Evolutionary conservation across 2,329 filamentous ascomycete species (phyloP).

Genomic region (Calonectria montana): DNA sequence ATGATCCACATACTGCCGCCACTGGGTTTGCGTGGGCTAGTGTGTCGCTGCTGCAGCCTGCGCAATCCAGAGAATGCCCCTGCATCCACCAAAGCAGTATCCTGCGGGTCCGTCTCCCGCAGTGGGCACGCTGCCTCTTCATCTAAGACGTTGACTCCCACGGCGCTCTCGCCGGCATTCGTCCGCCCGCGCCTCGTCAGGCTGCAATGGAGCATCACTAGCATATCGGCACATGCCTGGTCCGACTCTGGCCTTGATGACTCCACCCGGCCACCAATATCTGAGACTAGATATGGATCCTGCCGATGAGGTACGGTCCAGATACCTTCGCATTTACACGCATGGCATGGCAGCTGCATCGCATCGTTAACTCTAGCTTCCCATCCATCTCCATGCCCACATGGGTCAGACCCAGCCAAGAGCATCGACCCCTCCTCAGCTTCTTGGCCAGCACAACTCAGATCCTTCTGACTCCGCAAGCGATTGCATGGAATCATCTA

Average conservation of each 20-base stretch:
- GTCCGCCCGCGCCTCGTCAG: conserved; percentile 10
- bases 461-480: conserved; percentile 17
- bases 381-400: conserved; percentile 10
- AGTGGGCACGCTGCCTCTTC: conserved; percentile 10
- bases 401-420: not conserved
- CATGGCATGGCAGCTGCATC: conserved; percentile 27
- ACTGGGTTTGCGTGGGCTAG: conserved; percentile 9
- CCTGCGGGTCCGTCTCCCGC: conserved; percentile 24
- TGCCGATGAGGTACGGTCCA: conserved; percentile 27
- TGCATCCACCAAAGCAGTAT: conserved; percentile 27
- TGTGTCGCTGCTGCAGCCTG: conserved; percentile 14
- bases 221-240: conserved; percentile 12
- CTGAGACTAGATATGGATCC: conserved; percentile 36
- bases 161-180: conserved; percentile 1
- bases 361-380: conserved; percentile 30
- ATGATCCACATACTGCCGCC: conserved; percentile 21
- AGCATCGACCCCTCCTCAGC: conserved; percentile 18
- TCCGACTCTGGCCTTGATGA: conserved; percentile 20
- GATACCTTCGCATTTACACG: conserved; percentile 34
- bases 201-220: conserved; percentile 12
- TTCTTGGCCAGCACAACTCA: not conserved
- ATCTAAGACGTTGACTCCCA: conserved; percentile 2
- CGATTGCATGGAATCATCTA: conserved; percentile 24
- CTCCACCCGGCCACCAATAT: conserved; percentile 32
- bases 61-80: conserved; percentile 23